Percentiles rank a stretch among this genome's conserved stretches.
Conservation (phyloP, 2,329 filamentous ascomycete species). For the Trematosphaeria pertusa region DNA sequence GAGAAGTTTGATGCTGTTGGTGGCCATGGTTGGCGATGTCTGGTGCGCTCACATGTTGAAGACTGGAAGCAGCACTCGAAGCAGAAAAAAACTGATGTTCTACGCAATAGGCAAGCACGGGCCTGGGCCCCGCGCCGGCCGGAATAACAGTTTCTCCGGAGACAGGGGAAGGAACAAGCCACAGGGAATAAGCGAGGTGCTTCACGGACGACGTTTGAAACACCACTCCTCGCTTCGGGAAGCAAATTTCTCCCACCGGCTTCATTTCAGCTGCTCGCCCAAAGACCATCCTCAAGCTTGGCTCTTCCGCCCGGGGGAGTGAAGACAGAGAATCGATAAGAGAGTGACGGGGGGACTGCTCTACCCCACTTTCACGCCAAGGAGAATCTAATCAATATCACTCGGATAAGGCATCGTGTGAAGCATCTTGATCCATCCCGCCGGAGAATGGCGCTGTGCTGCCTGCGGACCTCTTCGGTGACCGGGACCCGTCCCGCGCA, state of each 20-base stretch:
- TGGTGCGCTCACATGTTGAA: conserved; percentile 26
- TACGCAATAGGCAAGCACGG: conserved; percentile 20
- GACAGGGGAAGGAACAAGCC: neutral
- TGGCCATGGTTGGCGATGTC: conserved; percentile 61
- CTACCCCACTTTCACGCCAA: too few species aligned
- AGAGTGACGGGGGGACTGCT: too few species aligned
- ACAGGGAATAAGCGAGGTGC: neutral
- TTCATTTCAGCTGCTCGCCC: too few species aligned
- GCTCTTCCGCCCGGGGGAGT: too few species aligned
- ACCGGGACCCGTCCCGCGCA: conserved; percentile 8
- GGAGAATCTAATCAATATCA: too few species aligned
- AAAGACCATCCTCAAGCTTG: too few species aligned
- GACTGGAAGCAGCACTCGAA: conserved; percentile 9
- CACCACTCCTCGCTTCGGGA: neutral
- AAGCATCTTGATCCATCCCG: neutral
- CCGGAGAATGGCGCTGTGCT: neutral
- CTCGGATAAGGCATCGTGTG: too few species aligned
- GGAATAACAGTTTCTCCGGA: conserved; percentile 27
- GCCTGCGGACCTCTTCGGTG: neutral
- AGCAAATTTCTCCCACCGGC: neutral
- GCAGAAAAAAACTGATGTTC: conserved; percentile 28
- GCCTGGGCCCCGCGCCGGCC: conserved; percentile 17
- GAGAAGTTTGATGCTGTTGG: conserved; percentile 77
- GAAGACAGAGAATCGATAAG: too few species aligned
- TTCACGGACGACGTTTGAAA: neutral